Evolutionary conservation across 2,329 filamentous ascomycete genomes (phyloP).

Genomic region (Sporothrix schenckii): DNA sequence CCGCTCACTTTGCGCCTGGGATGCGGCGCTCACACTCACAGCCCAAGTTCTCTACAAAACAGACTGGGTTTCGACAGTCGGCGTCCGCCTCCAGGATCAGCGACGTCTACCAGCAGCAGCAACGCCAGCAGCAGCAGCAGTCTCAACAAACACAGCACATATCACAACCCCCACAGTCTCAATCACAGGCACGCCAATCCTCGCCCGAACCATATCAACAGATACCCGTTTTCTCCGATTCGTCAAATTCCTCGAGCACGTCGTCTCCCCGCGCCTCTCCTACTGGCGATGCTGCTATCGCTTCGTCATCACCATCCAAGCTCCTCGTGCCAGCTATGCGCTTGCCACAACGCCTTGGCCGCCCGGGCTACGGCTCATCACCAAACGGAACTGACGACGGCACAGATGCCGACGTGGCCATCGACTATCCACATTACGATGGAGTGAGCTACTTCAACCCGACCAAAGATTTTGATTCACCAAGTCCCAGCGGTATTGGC

Average conservation of each 20-base stretch:
- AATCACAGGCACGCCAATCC: neutral
- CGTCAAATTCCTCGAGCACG: constrained; percentile 57
- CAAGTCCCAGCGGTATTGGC: constrained; percentile 52
- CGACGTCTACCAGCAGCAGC: constrained; percentile 51
- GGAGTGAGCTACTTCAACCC: constrained; percentile 51
- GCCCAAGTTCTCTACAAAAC: constrained; percentile 55
- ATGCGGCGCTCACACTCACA: constrained; percentile 65
- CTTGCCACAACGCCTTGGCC: constrained; percentile 60
- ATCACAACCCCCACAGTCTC: neutral
- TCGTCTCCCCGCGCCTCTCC: constrained; percentile 59
- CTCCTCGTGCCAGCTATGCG: constrained; percentile 63
- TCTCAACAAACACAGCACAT: neutral
- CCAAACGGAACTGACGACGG: constrained; percentile 34
- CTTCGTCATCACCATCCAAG: constrained; percentile 62
- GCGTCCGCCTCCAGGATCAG: constrained; percentile 52
- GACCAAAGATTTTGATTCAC: constrained; percentile 54
- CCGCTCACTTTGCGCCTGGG: constrained; percentile 58
- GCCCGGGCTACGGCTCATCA: constrained; percentile 48
- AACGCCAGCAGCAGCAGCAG: constrained; percentile 26
- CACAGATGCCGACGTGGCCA: constrained; percentile 29
- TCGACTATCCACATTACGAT: constrained; percentile 48
- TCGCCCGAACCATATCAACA: constrained; percentile 26
- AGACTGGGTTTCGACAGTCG: constrained; percentile 50
- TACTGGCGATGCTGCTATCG: constrained; percentile 57
- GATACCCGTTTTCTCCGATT: constrained; percentile 51